Percentiles rank a stretch among this genome's conserved stretches.
Evolutionary conservation across 2,329 filamentous ascomycete species (phyloP).

Genomic region (Penicillium expansum): DNA sequence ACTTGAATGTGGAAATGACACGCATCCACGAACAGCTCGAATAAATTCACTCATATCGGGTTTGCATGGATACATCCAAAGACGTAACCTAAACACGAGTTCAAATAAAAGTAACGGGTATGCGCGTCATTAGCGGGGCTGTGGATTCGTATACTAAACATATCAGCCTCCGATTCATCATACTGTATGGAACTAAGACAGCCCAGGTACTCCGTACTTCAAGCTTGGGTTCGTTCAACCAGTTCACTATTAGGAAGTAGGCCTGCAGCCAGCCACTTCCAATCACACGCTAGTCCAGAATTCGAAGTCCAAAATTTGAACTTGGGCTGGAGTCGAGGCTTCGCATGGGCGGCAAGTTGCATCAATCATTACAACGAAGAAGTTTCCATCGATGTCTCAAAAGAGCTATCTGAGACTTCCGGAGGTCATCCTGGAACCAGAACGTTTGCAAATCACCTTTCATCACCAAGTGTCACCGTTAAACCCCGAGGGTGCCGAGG

Average conservation of each 20-base stretch:
- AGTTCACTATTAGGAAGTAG: constrained; percentile 1
- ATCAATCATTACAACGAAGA: constrained; percentile 5
- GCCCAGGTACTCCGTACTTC: not conserved
- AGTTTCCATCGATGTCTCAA: constrained; percentile 6
- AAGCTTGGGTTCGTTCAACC: not conserved
- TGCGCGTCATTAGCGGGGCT: not conserved
- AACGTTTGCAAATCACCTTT: not conserved
- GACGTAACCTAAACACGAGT: not conserved
- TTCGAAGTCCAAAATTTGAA: constrained; percentile 18
- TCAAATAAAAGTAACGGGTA: not conserved
- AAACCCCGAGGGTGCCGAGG: not conserved
- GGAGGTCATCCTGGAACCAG: constrained; percentile 1
- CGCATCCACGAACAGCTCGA: not conserved
- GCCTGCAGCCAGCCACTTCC: constrained; percentile 30
- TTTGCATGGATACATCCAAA: not conserved
- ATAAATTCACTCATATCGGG: not conserved
- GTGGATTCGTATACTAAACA: not conserved
- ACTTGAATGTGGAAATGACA: not conserved
- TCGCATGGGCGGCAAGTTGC: constrained; percentile 12
- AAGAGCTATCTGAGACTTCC: constrained; percentile 10
- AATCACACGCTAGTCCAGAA: constrained; percentile 30
- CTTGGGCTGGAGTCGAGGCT: constrained; percentile 14
- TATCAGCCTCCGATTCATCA: not conserved
- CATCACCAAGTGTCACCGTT: constrained; percentile 1
- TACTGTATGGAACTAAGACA: not conserved